Base-by-base conservation (phyloP, 1,139 yeast genomes). In the Pneumocystis canis region DNA sequence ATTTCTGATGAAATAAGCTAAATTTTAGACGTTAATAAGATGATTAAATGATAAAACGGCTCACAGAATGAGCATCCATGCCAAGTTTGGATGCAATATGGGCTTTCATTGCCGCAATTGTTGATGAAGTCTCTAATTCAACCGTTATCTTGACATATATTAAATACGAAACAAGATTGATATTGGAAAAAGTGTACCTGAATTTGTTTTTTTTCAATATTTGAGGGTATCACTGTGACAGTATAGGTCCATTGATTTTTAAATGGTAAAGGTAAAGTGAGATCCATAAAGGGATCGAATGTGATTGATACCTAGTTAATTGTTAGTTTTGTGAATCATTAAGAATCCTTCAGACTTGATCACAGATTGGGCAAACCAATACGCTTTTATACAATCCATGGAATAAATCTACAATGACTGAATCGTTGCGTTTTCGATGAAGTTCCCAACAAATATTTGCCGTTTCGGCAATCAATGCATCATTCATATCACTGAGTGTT, bases 321-420 rank as follows among this genome's bases (percentile, higher is more conserved):
- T 9, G 11, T 33, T 33, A 33, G 25, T 33, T 20, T n/a, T n/a
- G n/a, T n/a, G n/a, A 20, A 18, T 56, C 7, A 57, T n/a, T 11
- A 14, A 57, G 28, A 0, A 97, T 90, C 32, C 90, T 80, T 35
- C 96, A 87, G 2, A 88, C 82, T 68, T 86, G 86, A 11, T 80
- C 73, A 73, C 98, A 92, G 28, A 76, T 84, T 0, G 98, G 97
- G 71, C 98, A 92, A 6, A 87, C 81, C 65, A 92, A 76, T 0
- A 96, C 89, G 2, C 96, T 89, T 72, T 89, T 87, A 73, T 92
- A 92, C 70, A 89, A 72, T 0, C 97, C 97, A 7, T 92, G 88
- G 75, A 92, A 92, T 64, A 92, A 76, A 71, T 92, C 97, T 57
- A 84, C 80, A 35, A 92, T 83, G 0, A 87, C 81, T 0, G 97